Base-by-base conservation (phyloP, 202 grass and related monocot genomes). In the Alloteropsis angusta region DNA sequence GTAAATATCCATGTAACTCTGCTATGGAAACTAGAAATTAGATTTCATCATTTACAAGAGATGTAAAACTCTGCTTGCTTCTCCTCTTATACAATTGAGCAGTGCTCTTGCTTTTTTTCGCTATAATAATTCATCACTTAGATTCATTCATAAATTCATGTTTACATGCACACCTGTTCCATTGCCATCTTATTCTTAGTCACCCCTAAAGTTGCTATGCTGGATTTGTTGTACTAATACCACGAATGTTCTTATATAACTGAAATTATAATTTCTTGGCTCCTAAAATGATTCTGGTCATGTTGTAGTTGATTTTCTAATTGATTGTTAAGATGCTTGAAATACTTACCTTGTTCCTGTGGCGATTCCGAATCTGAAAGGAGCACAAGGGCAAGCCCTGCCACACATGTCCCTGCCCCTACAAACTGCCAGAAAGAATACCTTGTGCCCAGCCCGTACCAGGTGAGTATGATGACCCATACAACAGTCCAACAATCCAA, bases 401-500 rank as follows among this genome's bases (percentile, higher is more conserved):
- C 38, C 26, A 95, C 87, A 35, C 92, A 98, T 44, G 85, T 80
- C 61, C 87, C 85, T 30, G 76, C 85, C 8, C 89, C 87, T 6
- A 76, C 18, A 68, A 98, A 85, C 37, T 98, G 92, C 70, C 83
- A 90, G 37, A 85, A 32, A 49, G 81, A 88, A 49, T 98, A 98
- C 76, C 78, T 81, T 74, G 89, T 95, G 72, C 89, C 87, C 4
- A 98, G 46, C n/a, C 56, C 92, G 16, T 93, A 48, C 95, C 95
- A 93, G 22, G 89, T 98, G 41, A 98, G 81, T 30, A 95, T 52
- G 62, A 95, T 89, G 48, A 89, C 92, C 96, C 92, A 95, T 36
- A 93, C 87, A 59, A 98, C 89, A 58, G 89, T 94, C 89, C 92
- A 98, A 60, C 89, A 89, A 58, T 93, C 87, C 68, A 98, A 72